phyloP scores from a whole-genome alignment of 345 rosid species.

The Eutrema heterophyllum region DNA sequence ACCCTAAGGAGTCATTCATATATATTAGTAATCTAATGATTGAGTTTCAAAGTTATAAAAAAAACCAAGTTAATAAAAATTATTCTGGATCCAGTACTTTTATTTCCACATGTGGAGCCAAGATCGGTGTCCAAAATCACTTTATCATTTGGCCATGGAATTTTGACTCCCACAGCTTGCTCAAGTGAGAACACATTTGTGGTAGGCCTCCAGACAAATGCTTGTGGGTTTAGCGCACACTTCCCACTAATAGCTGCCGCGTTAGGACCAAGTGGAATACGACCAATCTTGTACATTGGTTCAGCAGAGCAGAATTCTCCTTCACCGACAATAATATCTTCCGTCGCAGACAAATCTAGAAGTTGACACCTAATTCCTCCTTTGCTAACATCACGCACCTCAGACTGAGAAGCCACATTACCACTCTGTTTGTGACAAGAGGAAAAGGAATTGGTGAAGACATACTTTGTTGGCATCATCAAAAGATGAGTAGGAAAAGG shows the following conservation, averaged over 20 bases:
- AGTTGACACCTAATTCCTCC: neutral
- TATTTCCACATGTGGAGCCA: too few relatives aligned
- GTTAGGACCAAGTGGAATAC: neutral
- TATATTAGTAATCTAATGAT: too few relatives aligned
- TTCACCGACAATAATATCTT: neutral
- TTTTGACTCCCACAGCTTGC: neutral
- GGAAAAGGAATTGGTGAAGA: too few relatives aligned
- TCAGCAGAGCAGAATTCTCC: neutral
- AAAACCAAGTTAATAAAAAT: too few relatives aligned
- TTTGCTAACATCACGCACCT: neutral
- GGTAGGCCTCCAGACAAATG: neutral
- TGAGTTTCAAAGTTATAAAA: too few relatives aligned
- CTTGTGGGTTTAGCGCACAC: neutral
- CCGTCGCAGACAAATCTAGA: neutral
- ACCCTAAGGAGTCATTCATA: too few relatives aligned
- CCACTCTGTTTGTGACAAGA: too few relatives aligned
- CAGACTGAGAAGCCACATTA: too few relatives aligned
- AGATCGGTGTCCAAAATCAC: neutral
- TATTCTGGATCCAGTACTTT: too few relatives aligned
- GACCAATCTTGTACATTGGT: neutral
- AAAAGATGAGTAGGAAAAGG: accelerated
- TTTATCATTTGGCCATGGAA: neutral
- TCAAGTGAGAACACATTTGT: neutral
- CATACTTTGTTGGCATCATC: too few relatives aligned
- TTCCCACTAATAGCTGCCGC: neutral